Conservation (phyloP, 2,329 filamentous ascomycete genomes). For the Colletotrichum gloeosporioides region DNA sequence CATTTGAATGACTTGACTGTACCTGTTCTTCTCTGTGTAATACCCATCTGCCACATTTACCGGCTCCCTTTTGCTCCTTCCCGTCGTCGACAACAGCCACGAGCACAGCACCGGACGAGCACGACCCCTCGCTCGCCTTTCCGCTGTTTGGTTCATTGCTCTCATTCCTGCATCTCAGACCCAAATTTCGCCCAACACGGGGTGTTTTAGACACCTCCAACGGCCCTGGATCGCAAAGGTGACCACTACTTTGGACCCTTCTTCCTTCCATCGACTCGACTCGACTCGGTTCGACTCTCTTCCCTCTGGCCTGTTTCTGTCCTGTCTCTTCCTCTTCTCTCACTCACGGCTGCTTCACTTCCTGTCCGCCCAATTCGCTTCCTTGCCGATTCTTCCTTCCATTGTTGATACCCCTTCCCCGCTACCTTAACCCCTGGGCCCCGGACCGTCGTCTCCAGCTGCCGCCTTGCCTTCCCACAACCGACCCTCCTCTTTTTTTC, state of each 20-base stretch:
- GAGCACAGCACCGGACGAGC: neutral
- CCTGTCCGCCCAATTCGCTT: neutral
- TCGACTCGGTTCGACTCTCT: neutral
- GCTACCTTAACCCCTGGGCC: neutral
- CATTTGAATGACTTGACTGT: neutral
- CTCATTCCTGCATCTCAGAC: neutral
- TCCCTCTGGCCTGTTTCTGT: neutral
- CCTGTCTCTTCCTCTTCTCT: neutral
- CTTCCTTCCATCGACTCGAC: neutral
- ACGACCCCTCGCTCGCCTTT: neutral
- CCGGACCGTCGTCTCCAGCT: neutral
- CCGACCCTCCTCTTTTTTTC: neutral
- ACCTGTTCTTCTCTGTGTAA: neutral
- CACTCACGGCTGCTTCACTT: neutral
- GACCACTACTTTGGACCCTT: neutral
- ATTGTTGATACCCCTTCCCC: conserved; percentile 18
- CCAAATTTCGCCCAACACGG: neutral
- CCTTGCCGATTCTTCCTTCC: conserved; percentile 2
- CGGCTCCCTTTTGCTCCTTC: neutral
- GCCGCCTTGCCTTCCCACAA: neutral
- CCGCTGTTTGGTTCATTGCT: neutral
- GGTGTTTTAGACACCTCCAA: neutral
- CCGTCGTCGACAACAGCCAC: neutral
- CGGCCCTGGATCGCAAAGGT: neutral
- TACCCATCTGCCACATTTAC: neutral